A percentile compares a stretch with the other conserved stretches of the same genome.
Evolutionary conservation across 2,329 filamentous ascomycete genomes (phyloP).

Genomic region (Pestalotiopsis sp.): DNA sequence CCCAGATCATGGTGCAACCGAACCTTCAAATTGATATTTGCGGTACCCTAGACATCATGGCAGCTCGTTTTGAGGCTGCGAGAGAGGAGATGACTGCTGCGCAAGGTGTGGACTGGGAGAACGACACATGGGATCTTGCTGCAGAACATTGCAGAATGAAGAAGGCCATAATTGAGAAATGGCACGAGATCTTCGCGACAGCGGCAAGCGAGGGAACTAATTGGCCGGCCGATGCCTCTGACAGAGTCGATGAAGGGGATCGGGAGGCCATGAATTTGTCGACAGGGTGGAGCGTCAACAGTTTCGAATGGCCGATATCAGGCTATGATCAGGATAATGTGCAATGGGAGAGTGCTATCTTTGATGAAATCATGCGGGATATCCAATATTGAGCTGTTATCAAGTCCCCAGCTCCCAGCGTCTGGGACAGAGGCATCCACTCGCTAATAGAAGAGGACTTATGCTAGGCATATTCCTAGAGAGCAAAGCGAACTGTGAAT

Average conservation of each 20-base stretch:
- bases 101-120: background rate
- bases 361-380: constrained; percentile 7
- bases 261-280: background rate
- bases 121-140: constrained; percentile 4
- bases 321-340: background rate
- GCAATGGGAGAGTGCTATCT: constrained; percentile 1
- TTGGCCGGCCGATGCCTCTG: background rate
- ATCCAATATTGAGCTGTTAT: background rate
- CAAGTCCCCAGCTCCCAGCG: background rate
- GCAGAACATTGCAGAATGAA: constrained; percentile 1
- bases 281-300: background rate
- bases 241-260: background rate
- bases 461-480: background rate
- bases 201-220: background rate
- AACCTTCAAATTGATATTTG: constrained; percentile 1
- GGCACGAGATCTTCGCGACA: background rate
- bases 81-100: background rate
- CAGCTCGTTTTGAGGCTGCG: constrained; percentile 1
- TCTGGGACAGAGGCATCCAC: background rate
- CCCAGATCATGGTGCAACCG: background rate
- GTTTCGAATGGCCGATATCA: background rate
- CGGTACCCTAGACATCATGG: constrained; percentile 3
- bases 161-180: constrained; percentile 5
- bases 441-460: background rate
- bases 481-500: background rate